Evolutionary conservation across 2,329 filamentous ascomycete genomes (phyloP), one percentile per base, ranked within the genome.

Genomic region (Basipetospora sp.): DNA sequence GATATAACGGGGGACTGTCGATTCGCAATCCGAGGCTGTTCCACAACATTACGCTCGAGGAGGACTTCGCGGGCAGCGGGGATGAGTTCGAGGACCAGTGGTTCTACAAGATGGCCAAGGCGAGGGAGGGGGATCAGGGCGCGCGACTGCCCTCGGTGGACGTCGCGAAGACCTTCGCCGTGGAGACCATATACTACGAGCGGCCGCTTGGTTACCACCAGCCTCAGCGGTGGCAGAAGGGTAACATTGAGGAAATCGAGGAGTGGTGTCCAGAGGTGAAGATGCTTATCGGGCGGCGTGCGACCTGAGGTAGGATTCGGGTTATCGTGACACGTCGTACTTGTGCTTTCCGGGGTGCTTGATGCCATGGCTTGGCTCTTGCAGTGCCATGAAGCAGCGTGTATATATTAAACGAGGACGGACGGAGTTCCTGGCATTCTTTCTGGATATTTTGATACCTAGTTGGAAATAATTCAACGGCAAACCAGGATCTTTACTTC

Each of bases 1-100:
- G 49, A 2, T 56, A 49, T 41, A 55, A 57, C 37, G 55, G 53
- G n/a, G 54, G 52, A 0, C 34, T 57, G 28, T 55, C 53, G 10
- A 39, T 57, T 25, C 47, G 55, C 2, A 53, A 50, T 39, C 51
- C 51, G 14, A 48, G 40, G 26, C 41, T 50, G 27, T 39, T 51
- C 20, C 42, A 54, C 20, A 40, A 45, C 4, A 34, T 54, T 2
- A 19, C 47, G 13, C 36, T 38, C 8, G 39, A 43, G 31, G 41
- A 41, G 11, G 47, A 50, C 25, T 32, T 41, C 6, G 27, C 38
- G 11, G 33, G 41, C 3, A 50, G 43, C 22, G 50, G 45, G 29
- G 42, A 39, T n/a, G 27, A 36, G 25, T 50, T 50, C 20, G 54
- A 56, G 42, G 53, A 57, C 33, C 48, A 53, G 42, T 57, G 52